Evolutionary conservation across 1,139 yeast genomes (phyloP), one percentile per base, ranked within the genome.

Genomic region (Pichia sp.): DNA sequence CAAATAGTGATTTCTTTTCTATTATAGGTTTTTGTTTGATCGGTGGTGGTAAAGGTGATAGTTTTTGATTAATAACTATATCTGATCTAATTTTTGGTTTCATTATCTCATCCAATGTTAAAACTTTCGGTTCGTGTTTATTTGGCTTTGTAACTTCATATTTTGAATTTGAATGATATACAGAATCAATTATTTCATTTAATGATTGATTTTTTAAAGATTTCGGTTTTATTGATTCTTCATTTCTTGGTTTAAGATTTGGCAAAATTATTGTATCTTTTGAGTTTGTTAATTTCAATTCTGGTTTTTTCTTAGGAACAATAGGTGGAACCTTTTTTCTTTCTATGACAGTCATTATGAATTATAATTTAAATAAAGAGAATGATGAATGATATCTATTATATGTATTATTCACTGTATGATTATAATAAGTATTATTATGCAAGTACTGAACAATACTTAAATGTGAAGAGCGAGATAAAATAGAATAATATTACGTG

Each of bases 21-120:
- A 40, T 11, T 7, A 36, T 29, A 4, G 45, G 44, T 10, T 42
- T 34, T 30, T 44, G 49, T 30, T 48, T 43, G 4, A 37, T 26
- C 4, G 31, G 34, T 29, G 48, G 48, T 26, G 44, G 34, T 9
- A 26, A 37, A 6, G 6, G 39, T 39, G 10, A 7, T 36, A 35
- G 35, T 28, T 3, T 32, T 9, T 27, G 30, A 9, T 10, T 10
- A 2, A 36, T 36, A 10, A 10, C 27, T 11, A 46, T 42, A 28
- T 52, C 56, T 4, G 35, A 39, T 29, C 56, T 47, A 3, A 8
- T 18, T 7, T 34, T 30, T 2, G 52, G 47, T 34, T 53, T 53
- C 51, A 57, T 48, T 5, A 58, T 44, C 35, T 58, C 61, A 10
- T 58, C 62, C 18, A 46, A 56, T 34, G 42, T 54, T 26, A 63